Evolutionary conservation across 768 basidiomycete species (phyloP).

Genomic region (Saitozyma podzolica): DNA sequence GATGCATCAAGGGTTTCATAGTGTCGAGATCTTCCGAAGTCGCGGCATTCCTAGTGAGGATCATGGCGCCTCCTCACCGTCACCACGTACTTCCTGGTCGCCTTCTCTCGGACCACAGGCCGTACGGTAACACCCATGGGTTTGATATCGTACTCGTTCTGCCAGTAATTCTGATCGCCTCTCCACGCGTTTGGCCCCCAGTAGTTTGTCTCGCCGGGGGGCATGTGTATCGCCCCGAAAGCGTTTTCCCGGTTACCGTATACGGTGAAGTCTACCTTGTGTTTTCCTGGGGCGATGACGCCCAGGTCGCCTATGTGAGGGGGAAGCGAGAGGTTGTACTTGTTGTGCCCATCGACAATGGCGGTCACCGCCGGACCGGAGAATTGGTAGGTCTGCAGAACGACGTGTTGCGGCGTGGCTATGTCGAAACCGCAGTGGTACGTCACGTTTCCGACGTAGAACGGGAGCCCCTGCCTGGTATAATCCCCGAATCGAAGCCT

Average conservation of each 20-base stretch:
- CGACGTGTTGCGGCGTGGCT: constrained; percentile 17
- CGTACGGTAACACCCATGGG: constrained; percentile 27
- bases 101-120: constrained; percentile 19
- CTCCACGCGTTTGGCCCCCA: constrained; percentile 34
- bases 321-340: constrained; percentile 12
- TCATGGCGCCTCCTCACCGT: too few relatives aligned
- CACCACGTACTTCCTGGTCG: too few relatives aligned
- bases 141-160: constrained; percentile 32
- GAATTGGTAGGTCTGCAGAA: constrained; percentile 23
- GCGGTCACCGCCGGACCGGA: constrained; percentile 26
- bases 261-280: constrained; percentile 25
- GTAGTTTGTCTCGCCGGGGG: constrained; percentile 34
- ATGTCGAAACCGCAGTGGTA: constrained; percentile 28
- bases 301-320: constrained; percentile 20
- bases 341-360: constrained; percentile 12
- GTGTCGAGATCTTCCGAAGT: too few relatives aligned
- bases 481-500: constrained; percentile 27
- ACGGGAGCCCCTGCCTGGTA: constrained; percentile 33
- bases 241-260: constrained; percentile 40
- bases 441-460: constrained; percentile 35
- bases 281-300: constrained; percentile 10
- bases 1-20: too few relatives aligned
- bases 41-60: too few relatives aligned
- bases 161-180: constrained; percentile 37
- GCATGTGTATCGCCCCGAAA: constrained; percentile 35